Evolutionary conservation across 306 rosid species (phyloP), one percentile per base, ranked within the genome.

Genomic region (Vigna hirtella): DNA sequence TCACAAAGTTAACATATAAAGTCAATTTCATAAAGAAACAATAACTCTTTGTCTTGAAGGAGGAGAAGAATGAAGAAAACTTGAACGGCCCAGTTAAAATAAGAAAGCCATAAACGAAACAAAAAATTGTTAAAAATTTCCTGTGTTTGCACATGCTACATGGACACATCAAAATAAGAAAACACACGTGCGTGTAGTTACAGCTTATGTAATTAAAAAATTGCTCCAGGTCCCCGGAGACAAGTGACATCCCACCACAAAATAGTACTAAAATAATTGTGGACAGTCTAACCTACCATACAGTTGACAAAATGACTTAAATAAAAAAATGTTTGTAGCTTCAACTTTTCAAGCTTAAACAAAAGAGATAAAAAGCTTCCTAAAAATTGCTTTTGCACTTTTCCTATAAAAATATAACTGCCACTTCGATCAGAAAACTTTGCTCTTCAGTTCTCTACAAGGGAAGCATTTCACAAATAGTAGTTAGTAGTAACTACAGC

Each of bases 401-500:
- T 14, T 6, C 55, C 53, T 26, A 58, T 26, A 51, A 36, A 79
- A 51, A 72, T 72, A 15, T 38, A 61, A 16, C 38, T 70, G 72
- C 50, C 51, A 52, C 49, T 71, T 62, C 48, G 34, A 22, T 38
- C 32, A 7, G 72, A 79, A 70, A 79, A 22, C 48, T 51, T 49
- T 45, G 14, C 48, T 36, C 34, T 48, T 70, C 34, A 15, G 56
- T 79, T 72, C 62, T 18, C 74, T 61, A 64, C 48, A 42, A 57
- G 20, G 69, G 24, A 70, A 70, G 20, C 26, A 47, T 49, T 69
- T 24, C 43, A 47, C 15, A 40, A 20, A 69, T 30, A 78, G 51
- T 78, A 55, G 66, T 22, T 30, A 70, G 68, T 63, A 58, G 65
- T 58, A 58, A 58, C 72, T 58, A 32, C 15, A 24, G 65, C 59